Percentiles rank a stretch among this genome's conserved stretches.
phyloP scores from a whole-genome alignment of 352 stramenopile genomes.

The Phytophthora idaei region DNA sequence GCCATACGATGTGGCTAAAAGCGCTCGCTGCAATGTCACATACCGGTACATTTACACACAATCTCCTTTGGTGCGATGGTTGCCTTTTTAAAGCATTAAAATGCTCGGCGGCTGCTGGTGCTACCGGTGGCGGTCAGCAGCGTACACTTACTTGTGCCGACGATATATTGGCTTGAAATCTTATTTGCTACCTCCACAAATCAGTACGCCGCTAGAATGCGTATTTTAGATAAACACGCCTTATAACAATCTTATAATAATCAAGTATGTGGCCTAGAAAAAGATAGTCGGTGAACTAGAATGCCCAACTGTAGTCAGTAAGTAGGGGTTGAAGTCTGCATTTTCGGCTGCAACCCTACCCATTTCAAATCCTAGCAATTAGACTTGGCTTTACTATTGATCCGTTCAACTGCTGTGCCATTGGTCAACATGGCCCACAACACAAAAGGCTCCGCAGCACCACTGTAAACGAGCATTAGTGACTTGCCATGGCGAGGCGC shows the following conservation, averaged over 20 bases:
- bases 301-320: background rate
- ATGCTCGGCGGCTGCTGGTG: too few species aligned
- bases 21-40: slow-evolving; percentile 1
- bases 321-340: slow-evolving; percentile 1
- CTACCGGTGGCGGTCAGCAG: background rate
- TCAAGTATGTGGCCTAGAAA: background rate
- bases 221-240: too few species aligned
- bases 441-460: slow-evolving; percentile 19
- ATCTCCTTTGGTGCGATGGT: too few species aligned
- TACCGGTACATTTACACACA: too few species aligned
- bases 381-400: slow-evolving; percentile 23
- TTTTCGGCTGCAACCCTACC: slow-evolving; percentile 23
- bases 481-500: slow-evolving; percentile 9
- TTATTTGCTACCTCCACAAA: too few species aligned
- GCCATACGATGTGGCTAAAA: slow-evolving; percentile 11
- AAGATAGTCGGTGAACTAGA: background rate
- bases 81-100: too few species aligned
- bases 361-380: slow-evolving; percentile 13
- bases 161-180: too few species aligned
- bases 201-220: too few species aligned
- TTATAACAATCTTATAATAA: background rate
- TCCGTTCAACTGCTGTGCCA: slow-evolving; percentile 15
- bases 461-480: background rate
- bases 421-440: slow-evolving; percentile 7
- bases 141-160: too few species aligned